Evolutionary conservation across 768 basidiomycete genomes (phyloP).

Genomic region (Tulasnella sp.): DNA sequence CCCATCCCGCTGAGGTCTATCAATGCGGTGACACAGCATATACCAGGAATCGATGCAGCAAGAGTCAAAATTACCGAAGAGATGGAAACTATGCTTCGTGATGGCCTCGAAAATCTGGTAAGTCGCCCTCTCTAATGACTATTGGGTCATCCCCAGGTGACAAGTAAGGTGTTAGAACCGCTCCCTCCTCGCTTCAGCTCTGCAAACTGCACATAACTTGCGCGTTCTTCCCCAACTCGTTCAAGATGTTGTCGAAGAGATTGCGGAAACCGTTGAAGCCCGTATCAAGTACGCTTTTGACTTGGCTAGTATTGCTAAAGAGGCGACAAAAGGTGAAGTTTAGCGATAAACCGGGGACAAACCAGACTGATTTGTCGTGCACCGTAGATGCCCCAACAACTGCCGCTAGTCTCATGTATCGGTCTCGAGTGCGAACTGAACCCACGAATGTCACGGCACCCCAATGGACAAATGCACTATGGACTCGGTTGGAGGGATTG

Average conservation of each 20-base stretch:
- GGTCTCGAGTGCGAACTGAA: slow-evolving; percentile 78
- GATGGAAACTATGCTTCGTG: slow-evolving; percentile 86
- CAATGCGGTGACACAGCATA: slow-evolving; percentile 53
- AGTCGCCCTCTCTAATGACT: slow-evolving; percentile 22
- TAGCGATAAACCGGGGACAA: neutral
- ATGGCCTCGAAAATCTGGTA: slow-evolving; percentile 67
- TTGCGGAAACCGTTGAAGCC: slow-evolving; percentile 72
- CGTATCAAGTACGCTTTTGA: slow-evolving; percentile 80
- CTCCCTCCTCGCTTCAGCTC: slow-evolving; percentile 77
- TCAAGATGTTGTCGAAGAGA: slow-evolving; percentile 60
- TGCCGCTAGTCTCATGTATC: slow-evolving; percentile 46
- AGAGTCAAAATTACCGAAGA: slow-evolving; percentile 60
- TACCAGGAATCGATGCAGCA: slow-evolving; percentile 61
- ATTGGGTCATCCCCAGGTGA: no score
- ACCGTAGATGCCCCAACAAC: slow-evolving; percentile 20
- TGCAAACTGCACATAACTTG: slow-evolving; percentile 94
- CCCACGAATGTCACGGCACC: slow-evolving; percentile 81
- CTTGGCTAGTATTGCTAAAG: slow-evolving; percentile 72
- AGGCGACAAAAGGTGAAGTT: slow-evolving; percentile 58
- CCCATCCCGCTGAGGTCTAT: slow-evolving; percentile 60
- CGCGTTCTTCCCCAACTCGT: slow-evolving; percentile 75
- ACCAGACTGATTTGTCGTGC: neutral
- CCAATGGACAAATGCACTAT: slow-evolving; percentile 73
- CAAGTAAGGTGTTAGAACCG: slow-evolving; percentile 51
- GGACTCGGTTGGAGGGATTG: slow-evolving; percentile 68